Evolutionary conservation across 805 yeast genomes (phyloP).

Genomic region (Candida sakaeoensis): DNA sequence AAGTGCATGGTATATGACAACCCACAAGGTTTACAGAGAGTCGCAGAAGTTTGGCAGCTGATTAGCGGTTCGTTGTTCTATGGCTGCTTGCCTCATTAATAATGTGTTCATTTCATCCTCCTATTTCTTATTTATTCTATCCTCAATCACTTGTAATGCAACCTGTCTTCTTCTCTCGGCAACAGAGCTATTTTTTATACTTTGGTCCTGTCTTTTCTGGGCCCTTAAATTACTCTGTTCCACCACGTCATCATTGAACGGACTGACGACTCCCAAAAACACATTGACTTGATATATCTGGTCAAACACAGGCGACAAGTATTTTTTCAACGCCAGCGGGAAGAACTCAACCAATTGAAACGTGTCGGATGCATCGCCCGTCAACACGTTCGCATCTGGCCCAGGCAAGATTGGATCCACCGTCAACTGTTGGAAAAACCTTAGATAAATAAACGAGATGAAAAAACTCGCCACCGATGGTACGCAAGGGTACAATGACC

Average conservation of each 20-base stretch:
- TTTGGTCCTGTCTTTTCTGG: conserved; percentile 52
- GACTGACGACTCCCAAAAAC: conserved; percentile 47
- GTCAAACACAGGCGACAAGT: conserved; percentile 49
- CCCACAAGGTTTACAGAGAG: too few relatives aligned
- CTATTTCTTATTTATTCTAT: conserved; percentile 41
- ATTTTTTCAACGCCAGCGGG: conserved; percentile 58
- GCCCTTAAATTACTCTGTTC: conserved; percentile 75
- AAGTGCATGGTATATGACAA: not conserved
- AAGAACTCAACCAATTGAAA: conserved; percentile 81
- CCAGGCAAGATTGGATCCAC: conserved; percentile 54
- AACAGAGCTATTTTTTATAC: conserved; percentile 24
- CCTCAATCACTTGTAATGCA: conserved; percentile 71
- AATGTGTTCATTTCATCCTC: too few relatives aligned
- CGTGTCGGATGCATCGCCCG: conserved; percentile 89
- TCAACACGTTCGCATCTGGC: conserved; percentile 34
- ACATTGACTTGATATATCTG: conserved; percentile 32
- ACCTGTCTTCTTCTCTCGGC: conserved; percentile 78
- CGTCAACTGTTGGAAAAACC: conserved; percentile 67
- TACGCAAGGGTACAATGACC: conserved; percentile 46
- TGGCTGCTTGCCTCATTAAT: too few relatives aligned
- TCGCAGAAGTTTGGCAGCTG: too few relatives aligned
- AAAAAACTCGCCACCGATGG: conserved; percentile 61
- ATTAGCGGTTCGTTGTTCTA: too few relatives aligned
- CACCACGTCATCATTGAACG: conserved; percentile 65
- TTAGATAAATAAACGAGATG: conserved; percentile 68